Evolutionary conservation across 257 asterid species (phyloP).

Genomic region (Nicotiana otophora): DNA sequence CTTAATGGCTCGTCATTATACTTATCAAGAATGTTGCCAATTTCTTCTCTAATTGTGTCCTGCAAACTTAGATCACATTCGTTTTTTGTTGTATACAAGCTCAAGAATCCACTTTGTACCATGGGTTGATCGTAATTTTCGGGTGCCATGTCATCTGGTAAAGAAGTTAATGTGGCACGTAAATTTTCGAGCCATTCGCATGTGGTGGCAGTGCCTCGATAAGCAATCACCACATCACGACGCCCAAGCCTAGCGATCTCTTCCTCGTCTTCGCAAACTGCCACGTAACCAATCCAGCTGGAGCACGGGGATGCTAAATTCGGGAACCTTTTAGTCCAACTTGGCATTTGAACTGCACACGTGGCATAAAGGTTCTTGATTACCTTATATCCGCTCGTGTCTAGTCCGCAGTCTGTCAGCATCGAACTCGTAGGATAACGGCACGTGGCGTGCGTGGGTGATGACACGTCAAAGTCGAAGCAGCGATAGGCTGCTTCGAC

Average conservation of each 20-base stretch:
- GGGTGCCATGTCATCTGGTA: constrained; percentile 49
- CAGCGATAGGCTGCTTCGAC: constrained; percentile 72
- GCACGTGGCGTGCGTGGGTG: constrained; percentile 47
- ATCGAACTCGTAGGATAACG: constrained; percentile 27
- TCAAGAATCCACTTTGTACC: constrained; percentile 80
- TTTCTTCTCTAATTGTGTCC: constrained; percentile 38
- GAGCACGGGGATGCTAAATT: constrained; percentile 47
- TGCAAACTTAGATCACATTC: constrained; percentile 32
- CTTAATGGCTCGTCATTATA: constrained; percentile 65
- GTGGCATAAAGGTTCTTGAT: constrained; percentile 57
- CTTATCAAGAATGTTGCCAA: constrained; percentile 26
- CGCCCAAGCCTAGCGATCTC: constrained; percentile 58
- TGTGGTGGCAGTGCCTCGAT: constrained; percentile 79
- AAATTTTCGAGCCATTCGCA: constrained; percentile 80
- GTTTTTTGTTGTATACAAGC: constrained; percentile 56
- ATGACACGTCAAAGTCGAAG: constrained; percentile 69
- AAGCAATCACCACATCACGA: constrained; percentile 78
- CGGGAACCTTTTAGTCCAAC: constrained; percentile 44
- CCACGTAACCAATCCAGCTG: constrained; percentile 90
- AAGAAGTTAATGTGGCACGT: constrained; percentile 47
- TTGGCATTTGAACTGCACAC: constrained; percentile 51
- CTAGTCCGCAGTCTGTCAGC: constrained; percentile 36
- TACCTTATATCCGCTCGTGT: constrained; percentile 39
- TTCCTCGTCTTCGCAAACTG: constrained; percentile 54
- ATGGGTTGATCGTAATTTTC: constrained; percentile 26